Conservation (phyloP, 805 yeast genomes). For the Candida alai region DNA sequence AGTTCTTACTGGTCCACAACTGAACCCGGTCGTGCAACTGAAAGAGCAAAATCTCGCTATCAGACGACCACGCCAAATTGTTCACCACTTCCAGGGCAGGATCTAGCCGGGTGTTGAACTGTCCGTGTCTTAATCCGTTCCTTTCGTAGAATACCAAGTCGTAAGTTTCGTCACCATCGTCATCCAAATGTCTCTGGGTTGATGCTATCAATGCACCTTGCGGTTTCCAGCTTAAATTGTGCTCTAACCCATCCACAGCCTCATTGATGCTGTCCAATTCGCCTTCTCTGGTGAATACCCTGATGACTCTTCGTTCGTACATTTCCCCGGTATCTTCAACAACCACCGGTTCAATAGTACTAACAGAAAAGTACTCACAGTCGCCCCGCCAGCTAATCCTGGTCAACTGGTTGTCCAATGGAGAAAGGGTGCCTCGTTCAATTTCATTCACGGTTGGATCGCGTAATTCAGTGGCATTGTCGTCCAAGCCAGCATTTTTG, state of each 20-base stretch:
- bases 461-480: constrained; percentile 57
- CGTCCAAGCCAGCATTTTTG: constrained; percentile 64
- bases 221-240: constrained; percentile 80
- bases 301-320: constrained; percentile 63
- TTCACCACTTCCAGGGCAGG: constrained; percentile 43
- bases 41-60: constrained; percentile 74
- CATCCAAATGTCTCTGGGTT: constrained; percentile 65
- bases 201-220: constrained; percentile 85
- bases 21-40: constrained; percentile 62
- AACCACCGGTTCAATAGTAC: constrained; percentile 52
- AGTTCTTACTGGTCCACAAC: constrained; percentile 87
- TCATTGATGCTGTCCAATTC: constrained; percentile 77
- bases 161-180: constrained; percentile 43
- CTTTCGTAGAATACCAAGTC: constrained; percentile 81
- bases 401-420: constrained; percentile 46
- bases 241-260: constrained; percentile 81
- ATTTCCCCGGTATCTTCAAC: constrained; percentile 34
- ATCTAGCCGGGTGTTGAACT: constrained; percentile 65
- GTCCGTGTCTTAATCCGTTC: constrained; percentile 90
- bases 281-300: constrained; percentile 82
- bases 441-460: constrained; percentile 85
- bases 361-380: constrained; percentile 74
- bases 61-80: constrained; percentile 72
- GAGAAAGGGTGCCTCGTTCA: constrained; percentile 63
- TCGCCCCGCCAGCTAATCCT: constrained; percentile 94